These are phyloP conservation scores for Candolleomyces eurysporus DNA, from an alignment of 768 basidiomycete genomes.

Conservation along the genomic window DNA sequence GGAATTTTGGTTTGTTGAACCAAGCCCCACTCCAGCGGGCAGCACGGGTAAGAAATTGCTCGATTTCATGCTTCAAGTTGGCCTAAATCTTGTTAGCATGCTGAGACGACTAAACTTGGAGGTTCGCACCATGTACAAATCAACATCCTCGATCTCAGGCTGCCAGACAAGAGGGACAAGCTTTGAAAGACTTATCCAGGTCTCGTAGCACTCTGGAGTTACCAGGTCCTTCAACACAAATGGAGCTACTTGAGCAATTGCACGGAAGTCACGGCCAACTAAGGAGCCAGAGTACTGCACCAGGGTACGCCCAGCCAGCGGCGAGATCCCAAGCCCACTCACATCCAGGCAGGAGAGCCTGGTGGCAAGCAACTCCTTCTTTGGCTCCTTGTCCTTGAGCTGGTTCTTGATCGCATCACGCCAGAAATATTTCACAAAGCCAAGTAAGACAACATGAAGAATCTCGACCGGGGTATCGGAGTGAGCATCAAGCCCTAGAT, in stretches of 20 bases:
- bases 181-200: conserved; percentile 31
- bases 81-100: not conserved
- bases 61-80: conserved; percentile 19
- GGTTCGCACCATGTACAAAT: conserved; percentile 18
- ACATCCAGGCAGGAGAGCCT: conserved; percentile 30
- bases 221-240: conserved; percentile 38
- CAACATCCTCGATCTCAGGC: conserved; percentile 32
- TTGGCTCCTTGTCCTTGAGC: conserved; percentile 17
- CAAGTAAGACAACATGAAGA: conserved; percentile 41
- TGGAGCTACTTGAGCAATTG: conserved; percentile 33
- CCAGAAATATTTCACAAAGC: conserved; percentile 50
- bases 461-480: conserved; percentile 44
- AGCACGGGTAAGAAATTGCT: conserved; percentile 32
- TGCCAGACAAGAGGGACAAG: conserved; percentile 39
- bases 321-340: conserved; percentile 29
- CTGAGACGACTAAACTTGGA: too few species aligned
- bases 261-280: conserved; percentile 32
- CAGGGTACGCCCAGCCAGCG: conserved; percentile 26
- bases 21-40: conserved; percentile 26
- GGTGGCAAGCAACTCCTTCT: conserved; percentile 23
- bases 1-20: conserved; percentile 47
- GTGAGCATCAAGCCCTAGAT: conserved; percentile 40
- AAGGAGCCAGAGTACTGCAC: conserved; percentile 38
- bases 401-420: conserved; percentile 29
- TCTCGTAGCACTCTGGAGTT: conserved; percentile 16